These are phyloP conservation scores for Scutellaria galericulata DNA, from an alignment of 257 asterid genomes.

Conservation along the genomic window DNA sequence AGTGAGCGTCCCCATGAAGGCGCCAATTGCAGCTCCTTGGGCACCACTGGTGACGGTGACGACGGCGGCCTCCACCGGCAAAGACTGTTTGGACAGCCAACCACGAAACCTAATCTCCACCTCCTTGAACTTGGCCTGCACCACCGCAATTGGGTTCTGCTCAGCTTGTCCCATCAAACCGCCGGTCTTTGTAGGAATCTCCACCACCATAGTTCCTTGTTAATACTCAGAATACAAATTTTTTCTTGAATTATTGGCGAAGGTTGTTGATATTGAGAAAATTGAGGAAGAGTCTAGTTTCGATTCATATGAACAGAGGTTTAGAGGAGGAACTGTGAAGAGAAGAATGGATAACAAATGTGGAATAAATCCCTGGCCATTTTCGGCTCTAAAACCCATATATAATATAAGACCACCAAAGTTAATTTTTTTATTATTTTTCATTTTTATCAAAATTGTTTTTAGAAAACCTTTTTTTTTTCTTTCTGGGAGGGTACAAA, in stretches of 20 bases:
- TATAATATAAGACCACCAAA: no score
- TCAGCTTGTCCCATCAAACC: constrained; percentile 33
- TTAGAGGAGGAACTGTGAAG: neutral
- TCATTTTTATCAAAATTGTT: no score
- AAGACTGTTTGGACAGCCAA: constrained; percentile 82
- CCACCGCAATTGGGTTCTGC: constrained; percentile 63
- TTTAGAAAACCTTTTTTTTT: no score
- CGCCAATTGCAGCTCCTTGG: constrained; percentile 87
- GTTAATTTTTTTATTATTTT: no score
- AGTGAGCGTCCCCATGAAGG: constrained; percentile 71
- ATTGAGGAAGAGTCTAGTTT: constrained; percentile 3
- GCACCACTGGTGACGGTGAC: constrained; percentile 69
- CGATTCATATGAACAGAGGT: neutral
- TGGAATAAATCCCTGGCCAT: no score
- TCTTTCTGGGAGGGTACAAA: no score
- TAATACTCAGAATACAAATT: neutral
- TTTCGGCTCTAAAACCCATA: no score
- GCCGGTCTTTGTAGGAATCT: constrained; percentile 33
- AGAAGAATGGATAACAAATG: constrained; percentile 39
- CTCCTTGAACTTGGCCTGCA: constrained; percentile 69
- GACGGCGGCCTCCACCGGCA: constrained; percentile 82
- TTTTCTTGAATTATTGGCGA: neutral
- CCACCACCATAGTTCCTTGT: constrained; percentile 49
- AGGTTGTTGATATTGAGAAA: constrained; percentile 9
- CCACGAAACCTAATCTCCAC: constrained; percentile 52